Conservation (phyloP, 2,329 filamentous ascomycete genomes). For the Cytospora schulzeri region DNA sequence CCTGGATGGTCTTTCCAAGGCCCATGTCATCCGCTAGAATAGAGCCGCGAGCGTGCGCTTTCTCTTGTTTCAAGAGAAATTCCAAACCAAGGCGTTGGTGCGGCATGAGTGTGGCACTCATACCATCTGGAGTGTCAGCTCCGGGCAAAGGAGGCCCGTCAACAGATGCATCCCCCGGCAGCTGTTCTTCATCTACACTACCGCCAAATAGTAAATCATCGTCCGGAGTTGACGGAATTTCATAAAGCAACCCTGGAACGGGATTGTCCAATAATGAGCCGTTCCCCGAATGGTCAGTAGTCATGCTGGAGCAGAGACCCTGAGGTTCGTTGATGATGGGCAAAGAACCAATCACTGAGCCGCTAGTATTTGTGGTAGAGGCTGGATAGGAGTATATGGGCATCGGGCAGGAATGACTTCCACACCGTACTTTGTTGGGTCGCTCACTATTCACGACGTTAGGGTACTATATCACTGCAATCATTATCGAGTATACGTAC, state of each 20-base stretch:
- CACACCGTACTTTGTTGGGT: background rate
- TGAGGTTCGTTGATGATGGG: too few species aligned
- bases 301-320: too few species aligned
- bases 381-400: background rate
- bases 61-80: background rate
- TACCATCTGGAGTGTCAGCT: background rate
- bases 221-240: too few species aligned
- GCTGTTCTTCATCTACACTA: background rate
- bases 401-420: background rate
- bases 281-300: too few species aligned
- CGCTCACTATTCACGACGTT: background rate
- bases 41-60: background rate
- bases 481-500: background rate
- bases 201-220: background rate
- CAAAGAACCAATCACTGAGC: too few species aligned
- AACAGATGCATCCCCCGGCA: background rate
- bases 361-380: too few species aligned
- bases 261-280: too few species aligned
- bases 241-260: too few species aligned
- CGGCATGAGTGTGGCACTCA: background rate
- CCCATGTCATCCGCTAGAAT: slow-evolving; percentile 4
- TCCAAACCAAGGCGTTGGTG: background rate
- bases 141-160: background rate
- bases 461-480: background rate
- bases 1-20: background rate